These are phyloP conservation scores for Hymenoscyphus albidus DNA, from an alignment of 2,329 filamentous ascomycete genomes.

Conservation along the genomic window DNA sequence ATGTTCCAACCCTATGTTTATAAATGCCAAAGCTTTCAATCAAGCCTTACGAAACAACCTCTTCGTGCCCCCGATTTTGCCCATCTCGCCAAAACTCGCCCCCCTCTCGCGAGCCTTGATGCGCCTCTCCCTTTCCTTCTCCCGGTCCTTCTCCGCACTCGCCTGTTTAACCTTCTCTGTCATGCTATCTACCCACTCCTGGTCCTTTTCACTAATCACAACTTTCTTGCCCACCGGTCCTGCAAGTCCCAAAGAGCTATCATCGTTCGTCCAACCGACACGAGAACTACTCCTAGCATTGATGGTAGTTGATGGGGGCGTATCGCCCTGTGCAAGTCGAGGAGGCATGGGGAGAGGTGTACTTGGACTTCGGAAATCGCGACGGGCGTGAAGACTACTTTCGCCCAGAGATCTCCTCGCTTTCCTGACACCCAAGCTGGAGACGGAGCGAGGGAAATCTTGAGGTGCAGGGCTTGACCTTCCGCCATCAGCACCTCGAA, in stretches of 20 bases:
- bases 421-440: conserved; percentile 31
- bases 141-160: conserved; percentile 53
- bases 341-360: conserved; percentile 23
- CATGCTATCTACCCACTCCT: conserved; percentile 78
- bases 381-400: conserved; percentile 5
- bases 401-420: conserved; percentile 27
- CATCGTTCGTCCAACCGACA: conserved; percentile 52
- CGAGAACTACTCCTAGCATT: conserved; percentile 37
- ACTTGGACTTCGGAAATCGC: conserved; percentile 21
- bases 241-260: conserved; percentile 61
- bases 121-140: conserved; percentile 21
- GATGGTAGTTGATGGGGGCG: conserved; percentile 15
- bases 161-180: conserved; percentile 73
- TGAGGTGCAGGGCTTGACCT: conserved; percentile 41
- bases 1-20: too few species aligned
- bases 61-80: conserved; percentile 68
- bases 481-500: conserved; percentile 36
- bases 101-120: conserved; percentile 13
- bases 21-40: not conserved
- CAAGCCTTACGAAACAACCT: conserved; percentile 51
- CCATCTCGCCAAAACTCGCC: conserved; percentile 55
- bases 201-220: conserved; percentile 67
- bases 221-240: conserved; percentile 64
- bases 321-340: conserved; percentile 14
- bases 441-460: conserved; percentile 23